phyloP scores from a whole-genome alignment of 164 flowering plant species.

The Chloranthus sessilifolius region DNA sequence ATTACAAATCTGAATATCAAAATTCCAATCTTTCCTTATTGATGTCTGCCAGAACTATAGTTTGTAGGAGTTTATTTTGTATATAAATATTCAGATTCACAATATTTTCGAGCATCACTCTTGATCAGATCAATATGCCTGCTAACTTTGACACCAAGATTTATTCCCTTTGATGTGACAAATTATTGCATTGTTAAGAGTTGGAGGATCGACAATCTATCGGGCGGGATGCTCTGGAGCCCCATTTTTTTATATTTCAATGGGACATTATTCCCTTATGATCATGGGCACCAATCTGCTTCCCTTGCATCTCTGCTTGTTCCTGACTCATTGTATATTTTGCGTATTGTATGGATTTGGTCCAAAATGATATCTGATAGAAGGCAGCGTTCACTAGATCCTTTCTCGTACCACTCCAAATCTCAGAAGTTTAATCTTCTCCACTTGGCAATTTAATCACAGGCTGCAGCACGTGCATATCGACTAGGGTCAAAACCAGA shows the following conservation, averaged over 20 bases:
- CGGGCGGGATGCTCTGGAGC: too few species aligned
- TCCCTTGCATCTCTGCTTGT: conserved; percentile 11
- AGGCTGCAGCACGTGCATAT: conserved; percentile 44
- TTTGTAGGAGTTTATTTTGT: neutral
- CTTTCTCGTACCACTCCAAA: conserved; percentile 9
- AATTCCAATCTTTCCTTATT: neutral
- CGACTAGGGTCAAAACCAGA: conserved; percentile 28
- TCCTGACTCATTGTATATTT: too few species aligned
- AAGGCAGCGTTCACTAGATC: conserved; percentile 12
- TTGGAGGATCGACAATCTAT: neutral
- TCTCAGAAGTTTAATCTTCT: conserved; percentile 20
- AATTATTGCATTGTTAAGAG: neutral
- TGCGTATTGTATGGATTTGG: conserved; percentile 7
- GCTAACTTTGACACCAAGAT: neutral
- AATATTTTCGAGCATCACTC: neutral
- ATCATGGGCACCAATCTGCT: conserved; percentile 7
- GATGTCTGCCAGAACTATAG: neutral
- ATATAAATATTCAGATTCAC: neutral
- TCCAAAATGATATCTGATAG: conserved; percentile 3
- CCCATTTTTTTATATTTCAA: neutral
- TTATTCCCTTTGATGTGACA: too few species aligned
- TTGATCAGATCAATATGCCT: conserved; percentile 3
- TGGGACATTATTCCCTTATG: neutral
- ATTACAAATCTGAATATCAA: neutral
- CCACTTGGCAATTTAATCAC: conserved; percentile 33